Evolutionary conservation across 345 rosid species (phyloP), one percentile per base, ranked within the genome.

Genomic region (Orychophragmus violaceus): DNA sequence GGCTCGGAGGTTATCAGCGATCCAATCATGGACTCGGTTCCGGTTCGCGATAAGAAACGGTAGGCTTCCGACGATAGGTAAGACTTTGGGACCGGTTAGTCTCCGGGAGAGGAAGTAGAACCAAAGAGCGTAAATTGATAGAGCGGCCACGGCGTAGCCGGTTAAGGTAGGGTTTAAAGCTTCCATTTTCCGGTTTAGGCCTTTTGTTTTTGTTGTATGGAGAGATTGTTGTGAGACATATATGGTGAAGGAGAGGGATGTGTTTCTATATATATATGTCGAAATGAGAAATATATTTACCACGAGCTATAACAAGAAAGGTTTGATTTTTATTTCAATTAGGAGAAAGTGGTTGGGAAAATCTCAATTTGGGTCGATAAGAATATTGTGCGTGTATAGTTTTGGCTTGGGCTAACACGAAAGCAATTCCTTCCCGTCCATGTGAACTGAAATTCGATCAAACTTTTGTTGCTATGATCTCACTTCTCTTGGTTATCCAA

Each of bases 321-420:
- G 27, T 73, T 72, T 48, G 44, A 35, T 46, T 56, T n/a, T 49
- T 25, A 25, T 55, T 55, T 45, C 41, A 27, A 55, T 65, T 82
- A 84, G 97, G 91, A 82, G 75, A 50, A 63, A 83, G 90, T 82
- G 42, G 97, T 82, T 90, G 60, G 72, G 95, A 87, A n/a, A 64
- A 57, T 29, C 58, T 64, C 18, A 50, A 50, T 35, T 64, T 69
- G 70, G 80, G 84, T 80, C 79, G 86, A 83, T 82, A 73, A 77
- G 82, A 74, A 64, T 62, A 29, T 59, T 49, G 45, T 41, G 71
- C n/a, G n/a, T 29, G 24, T 25, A 14, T 50, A 19, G 17, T n/a
- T n/a, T n/a, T n/a, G n/a, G n/a, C n/a, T n/a, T n/a, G n/a, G n/a
- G n/a, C n/a, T n/a, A n/a, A 71, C 70, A 71, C 70, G 70, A 64